Conservation (phyloP, 2,329 filamentous ascomycete genomes). For the Aureobasidium musti region DNA sequence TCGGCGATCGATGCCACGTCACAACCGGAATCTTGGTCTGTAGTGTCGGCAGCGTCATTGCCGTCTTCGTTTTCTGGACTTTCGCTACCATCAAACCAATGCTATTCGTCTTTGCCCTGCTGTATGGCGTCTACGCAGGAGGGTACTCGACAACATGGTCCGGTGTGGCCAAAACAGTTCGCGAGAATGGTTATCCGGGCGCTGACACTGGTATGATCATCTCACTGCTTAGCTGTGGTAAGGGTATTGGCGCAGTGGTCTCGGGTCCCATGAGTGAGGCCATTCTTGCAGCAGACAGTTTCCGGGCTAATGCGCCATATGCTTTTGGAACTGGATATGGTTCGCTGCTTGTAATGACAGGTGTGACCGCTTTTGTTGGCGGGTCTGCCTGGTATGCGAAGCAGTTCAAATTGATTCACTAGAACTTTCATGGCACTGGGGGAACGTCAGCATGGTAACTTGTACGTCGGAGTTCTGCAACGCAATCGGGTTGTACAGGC, state of each 20-base stretch:
- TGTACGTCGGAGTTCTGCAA: not conserved
- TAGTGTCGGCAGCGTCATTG: slow-evolving; percentile 41
- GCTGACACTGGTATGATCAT: slow-evolving; percentile 54
- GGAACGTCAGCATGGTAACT: not conserved
- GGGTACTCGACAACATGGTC: slow-evolving; percentile 44
- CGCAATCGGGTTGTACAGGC: not conserved
- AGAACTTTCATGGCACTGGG: not conserved
- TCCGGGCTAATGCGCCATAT: slow-evolving; percentile 41
- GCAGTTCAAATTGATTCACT: slow-evolving; percentile 31
- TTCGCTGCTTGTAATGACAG: slow-evolving; percentile 47
- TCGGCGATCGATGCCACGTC: slow-evolving; percentile 46
- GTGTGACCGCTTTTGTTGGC: slow-evolving; percentile 44
- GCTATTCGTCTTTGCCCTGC: slow-evolving; percentile 48
- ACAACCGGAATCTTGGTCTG: slow-evolving; percentile 45
- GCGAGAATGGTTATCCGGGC: slow-evolving; percentile 29
- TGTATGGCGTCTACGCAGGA: slow-evolving; percentile 48
- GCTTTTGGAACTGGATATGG: slow-evolving; percentile 51
- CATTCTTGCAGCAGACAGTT: slow-evolving; percentile 44
- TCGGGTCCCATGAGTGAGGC: slow-evolving; percentile 56
- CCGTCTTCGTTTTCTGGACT: slow-evolving; percentile 51
- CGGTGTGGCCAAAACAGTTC: slow-evolving; percentile 35
- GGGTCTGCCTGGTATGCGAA: slow-evolving; percentile 35
- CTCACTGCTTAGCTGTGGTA: slow-evolving; percentile 51
- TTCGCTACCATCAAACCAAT: slow-evolving; percentile 46
- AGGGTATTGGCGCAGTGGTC: slow-evolving; percentile 55